Base-by-base conservation (phyloP, 2,329 filamentous ascomycete genomes). In the Ophiostoma himal-ulmi region DNA sequence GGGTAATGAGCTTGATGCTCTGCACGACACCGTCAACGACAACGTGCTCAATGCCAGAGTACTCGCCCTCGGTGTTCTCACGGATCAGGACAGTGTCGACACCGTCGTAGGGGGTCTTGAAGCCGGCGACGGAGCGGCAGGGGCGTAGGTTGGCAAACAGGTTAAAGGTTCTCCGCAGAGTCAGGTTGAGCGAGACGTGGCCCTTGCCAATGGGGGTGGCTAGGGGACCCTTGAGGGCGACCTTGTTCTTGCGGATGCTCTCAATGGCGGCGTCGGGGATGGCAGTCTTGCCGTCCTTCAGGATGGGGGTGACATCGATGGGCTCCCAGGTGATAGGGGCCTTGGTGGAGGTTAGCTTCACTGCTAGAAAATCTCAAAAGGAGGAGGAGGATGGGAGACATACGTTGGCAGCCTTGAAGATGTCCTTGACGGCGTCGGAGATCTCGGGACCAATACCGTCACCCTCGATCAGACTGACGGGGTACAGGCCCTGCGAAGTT, bases 41-140 rank as follows among this genome's bases (percentile, higher is more conserved):
- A 71, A 97, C 89, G 84, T 99, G 95, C 87, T 99, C 95, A 77
- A 99, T 98, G 74, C 95, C 95, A 60, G 93, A 97, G 89, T 99
- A 99, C 86, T 98, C 95, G 81, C 95, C 95, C 88, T 98, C 95
- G 76, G 95, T 98, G 88, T 99, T 99, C 86, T 99, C 95, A 82
- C 95, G 92, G 83, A 99, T 98, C 79, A 99, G 86, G 78, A 97
- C 93, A 54, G 94, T 97, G 83, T 99, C 91, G 79, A 99, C 95
- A 77, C 91, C 88, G 81, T 98, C 94, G 85, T 98, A 98, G 74
- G 94, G 93, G 69, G 95, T 99, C 89, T 98, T 97, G 91, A 91
- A 99, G 78, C 95, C 95, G 75, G 91, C 92, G 76, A 99, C 93
- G 74, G 93, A 97, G 80, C 93, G 92, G 89, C 96, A 99, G 74